Evolutionary conservation across 2,329 filamentous ascomycete genomes (phyloP), one percentile per base, ranked within the genome.

Genomic region (Alternaria arbusti): DNA sequence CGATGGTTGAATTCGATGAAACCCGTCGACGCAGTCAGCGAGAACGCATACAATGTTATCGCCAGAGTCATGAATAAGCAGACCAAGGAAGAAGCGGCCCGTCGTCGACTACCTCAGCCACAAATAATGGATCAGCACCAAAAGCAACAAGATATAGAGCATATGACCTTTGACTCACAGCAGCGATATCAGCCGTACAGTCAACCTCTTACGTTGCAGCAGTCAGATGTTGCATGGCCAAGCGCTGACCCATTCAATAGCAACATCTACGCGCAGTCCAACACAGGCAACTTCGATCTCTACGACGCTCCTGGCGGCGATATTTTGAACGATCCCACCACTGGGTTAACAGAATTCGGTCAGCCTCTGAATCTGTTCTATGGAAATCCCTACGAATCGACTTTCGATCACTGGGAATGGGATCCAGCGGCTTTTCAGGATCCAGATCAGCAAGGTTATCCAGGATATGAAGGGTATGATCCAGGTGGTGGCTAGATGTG

Each of bases 1-100:
- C 47, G 61, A 10, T 80, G 78, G 78, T 69, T 82, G 3, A 56
- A 64, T 6, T 59, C 57, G 8, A 74, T 81, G 70, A 72, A 71
- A 0, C 32, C 51, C 8, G 71, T 70, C 5, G 74, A 74, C 51
- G 61, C 59, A 17, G 69, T 79, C 12, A 76, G 77, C 5, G 54
- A 66, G 22, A 72, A 74, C 15, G 79, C 79, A 30, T 79, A 69
- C 54, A 64, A 64, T 11, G 26, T 70, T 6, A 56, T 67, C 2
- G 22, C 64, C 25, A 60, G 68, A 11, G 61, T 73, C 11, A 51
- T 67, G 54, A 66, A 36, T 12, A 59, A 56, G 22, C 57, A 57
- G 40, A 57, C 22, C 13, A 40, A 59, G 26, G 26, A 55, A 13
- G 32, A 55, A 3, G 51, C 57, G 28, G 36, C 45, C 36, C 23